Conservation (phyloP, 2,329 filamentous ascomycete species). For the Colletotrichum coccodes region DNA sequence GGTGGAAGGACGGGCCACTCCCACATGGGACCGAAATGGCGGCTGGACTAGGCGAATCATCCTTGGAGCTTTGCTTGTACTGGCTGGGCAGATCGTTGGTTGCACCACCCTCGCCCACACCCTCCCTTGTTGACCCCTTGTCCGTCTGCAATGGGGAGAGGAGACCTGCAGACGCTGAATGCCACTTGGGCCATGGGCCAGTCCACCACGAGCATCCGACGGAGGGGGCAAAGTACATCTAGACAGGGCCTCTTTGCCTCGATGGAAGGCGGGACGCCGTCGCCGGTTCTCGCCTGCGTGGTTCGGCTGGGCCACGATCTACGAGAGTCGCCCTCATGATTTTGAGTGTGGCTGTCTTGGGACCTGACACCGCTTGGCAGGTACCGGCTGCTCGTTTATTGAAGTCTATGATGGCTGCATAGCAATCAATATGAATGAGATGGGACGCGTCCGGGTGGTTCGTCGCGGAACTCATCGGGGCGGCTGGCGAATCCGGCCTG, state of each 20-base stretch:
- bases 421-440: conserved; percentile 13
- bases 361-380: conserved; percentile 14
- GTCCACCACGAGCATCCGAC: conserved; percentile 13
- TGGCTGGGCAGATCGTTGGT: conserved; percentile 27
- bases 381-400: neutral
- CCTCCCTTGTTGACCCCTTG: conserved; percentile 1
- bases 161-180: conserved; percentile 1
- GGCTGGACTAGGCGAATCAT: conserved; percentile 22
- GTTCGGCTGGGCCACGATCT: neutral
- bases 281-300: conserved; percentile 11
- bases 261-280: neutral
- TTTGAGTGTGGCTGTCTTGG: neutral
- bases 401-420: conserved; percentile 15
- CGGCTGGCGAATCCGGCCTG: neutral
- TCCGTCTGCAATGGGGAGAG: conserved; percentile 1
- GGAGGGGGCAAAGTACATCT: neutral
- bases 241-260: neutral
- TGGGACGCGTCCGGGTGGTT: neutral
- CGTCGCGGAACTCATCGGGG: neutral
- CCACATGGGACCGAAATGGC: conserved; percentile 27
- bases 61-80: conserved; percentile 17
- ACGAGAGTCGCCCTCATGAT: neutral
- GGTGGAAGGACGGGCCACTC: conserved; percentile 19
- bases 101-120: conserved; percentile 17
- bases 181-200: conserved; percentile 11